Evolutionary conservation across 2,329 filamentous ascomycete genomes (phyloP).

Genomic region (Aspergillus thermomutatus): DNA sequence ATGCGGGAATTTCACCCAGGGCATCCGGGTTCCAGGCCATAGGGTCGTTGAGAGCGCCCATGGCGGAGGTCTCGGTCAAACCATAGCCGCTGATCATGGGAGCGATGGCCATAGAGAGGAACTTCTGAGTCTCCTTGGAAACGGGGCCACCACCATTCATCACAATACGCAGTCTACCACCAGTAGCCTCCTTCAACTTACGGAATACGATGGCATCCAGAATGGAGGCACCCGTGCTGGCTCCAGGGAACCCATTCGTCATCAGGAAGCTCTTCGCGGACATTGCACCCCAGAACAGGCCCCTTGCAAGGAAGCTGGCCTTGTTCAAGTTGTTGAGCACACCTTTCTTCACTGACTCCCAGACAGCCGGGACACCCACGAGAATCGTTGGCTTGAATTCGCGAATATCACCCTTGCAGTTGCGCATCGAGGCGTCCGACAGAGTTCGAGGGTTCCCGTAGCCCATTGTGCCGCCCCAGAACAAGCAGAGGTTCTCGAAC

Average conservation of each 20-base stretch:
- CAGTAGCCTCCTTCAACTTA: constrained; percentile 86
- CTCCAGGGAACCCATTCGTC: constrained; percentile 48
- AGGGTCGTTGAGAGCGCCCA: constrained; percentile 61
- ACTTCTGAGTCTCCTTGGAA: constrained; percentile 79
- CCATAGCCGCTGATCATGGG: constrained; percentile 96
- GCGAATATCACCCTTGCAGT: constrained; percentile 90
- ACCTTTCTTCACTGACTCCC: constrained; percentile 97
- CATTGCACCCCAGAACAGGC: constrained; percentile 72
- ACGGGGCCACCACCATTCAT: constrained; percentile 94
- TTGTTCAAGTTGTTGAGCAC: constrained; percentile 75
- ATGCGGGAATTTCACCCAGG: constrained; percentile 73
- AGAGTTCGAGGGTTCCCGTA: constrained; percentile 90
- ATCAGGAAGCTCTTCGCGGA: constrained; percentile 61
- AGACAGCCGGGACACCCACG: constrained; percentile 92
- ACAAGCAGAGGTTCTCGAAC: constrained; percentile 86
- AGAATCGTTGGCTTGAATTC: constrained; percentile 87
- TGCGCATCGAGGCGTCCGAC: constrained; percentile 78
- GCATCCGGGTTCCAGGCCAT: constrained; percentile 75
- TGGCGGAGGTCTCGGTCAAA: constrained; percentile 83
- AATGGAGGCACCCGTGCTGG: constrained; percentile 55
- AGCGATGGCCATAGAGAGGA: constrained; percentile 86
- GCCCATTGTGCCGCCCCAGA: constrained; percentile 86
- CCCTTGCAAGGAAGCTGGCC: constrained; percentile 65
- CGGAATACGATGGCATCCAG: constrained; percentile 85
- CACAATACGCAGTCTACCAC: constrained; percentile 81